Evolutionary conservation across 1,284 basidiomycete species (phyloP), one percentile per base, ranked within the genome.

Genomic region (Ceratobasidium sp.): DNA sequence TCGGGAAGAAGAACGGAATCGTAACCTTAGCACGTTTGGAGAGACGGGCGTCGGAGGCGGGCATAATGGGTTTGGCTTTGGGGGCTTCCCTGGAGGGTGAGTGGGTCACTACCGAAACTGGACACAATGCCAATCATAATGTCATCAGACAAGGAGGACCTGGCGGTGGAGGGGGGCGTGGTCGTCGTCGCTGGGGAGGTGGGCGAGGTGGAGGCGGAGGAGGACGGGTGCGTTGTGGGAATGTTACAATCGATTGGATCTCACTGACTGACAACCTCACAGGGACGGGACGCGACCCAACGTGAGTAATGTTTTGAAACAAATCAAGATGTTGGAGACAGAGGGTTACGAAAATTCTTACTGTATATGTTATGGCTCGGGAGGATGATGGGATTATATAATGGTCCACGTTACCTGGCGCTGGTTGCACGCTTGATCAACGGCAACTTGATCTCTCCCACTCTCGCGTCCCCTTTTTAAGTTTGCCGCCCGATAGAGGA

Each of bases 11-110:
- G 91, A 92, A 78, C 81, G 91, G 73, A 90, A 91, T 79, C 86
- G 86, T 80, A 93, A 93, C 77, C 86, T 93, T 6, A 89, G 89
- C 39, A 93, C 91, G 14, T 93, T 93, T 83, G 91, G 91, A 3
- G 92, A 92, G 79, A 88, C 91, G 5, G 91, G 91, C 18, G 89
- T 88, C 72, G 85, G 70, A 10, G 32, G 10, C 26, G 53, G 65
- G 18, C 48, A 36, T 18, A 67, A 67, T 36, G 62, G 48, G 6
- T 67, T 67, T 55, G 65, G 65, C 1, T 69, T 57, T 34, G 59
- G 70, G 8, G 57, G 70, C n/a, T 60, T 61, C 41, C 3, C 45
- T 9, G 50, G 58, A 60, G 39, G 23, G 59, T 60, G 30, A 48
- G 57, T 61, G 3, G 9, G 14, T 4, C 16, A 16, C 9, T 26